A percentile compares a stretch with the other conserved stretches of the same genome.
Conservation (phyloP, 495 filamentous ascomycete genomes). For the Aspergillus incahuasiensis region DNA sequence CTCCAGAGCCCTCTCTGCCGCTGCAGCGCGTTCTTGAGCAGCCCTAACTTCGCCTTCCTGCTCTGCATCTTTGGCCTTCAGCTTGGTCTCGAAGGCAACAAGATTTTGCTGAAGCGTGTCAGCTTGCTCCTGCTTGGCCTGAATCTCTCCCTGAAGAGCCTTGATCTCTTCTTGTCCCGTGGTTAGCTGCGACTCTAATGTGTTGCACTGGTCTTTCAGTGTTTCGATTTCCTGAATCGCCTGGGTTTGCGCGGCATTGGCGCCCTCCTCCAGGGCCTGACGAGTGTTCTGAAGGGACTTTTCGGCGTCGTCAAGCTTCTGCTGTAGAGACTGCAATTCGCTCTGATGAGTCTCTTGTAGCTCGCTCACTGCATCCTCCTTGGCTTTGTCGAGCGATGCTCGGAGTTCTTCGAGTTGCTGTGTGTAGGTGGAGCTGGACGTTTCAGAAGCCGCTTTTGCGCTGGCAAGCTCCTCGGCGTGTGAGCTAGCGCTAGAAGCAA, state of each 20-base stretch:
- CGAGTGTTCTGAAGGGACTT: constrained; percentile 30
- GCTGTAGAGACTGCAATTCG: constrained; percentile 30
- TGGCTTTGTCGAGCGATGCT: constrained; percentile 35
- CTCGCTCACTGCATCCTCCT: constrained; percentile 30
- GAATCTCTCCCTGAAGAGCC: constrained; percentile 38
- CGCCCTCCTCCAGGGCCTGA: constrained; percentile 35
- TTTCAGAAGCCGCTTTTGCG: constrained; percentile 33
- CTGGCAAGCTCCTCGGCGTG: constrained; percentile 35
- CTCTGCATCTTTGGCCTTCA: constrained; percentile 35
- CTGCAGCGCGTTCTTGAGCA: constrained; percentile 33
- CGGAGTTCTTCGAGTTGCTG: constrained; percentile 41
- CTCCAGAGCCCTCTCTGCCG: constrained; percentile 31
- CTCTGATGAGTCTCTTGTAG: constrained; percentile 35
- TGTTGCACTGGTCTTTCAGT: constrained; percentile 37
- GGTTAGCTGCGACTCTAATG: constrained; percentile 36
- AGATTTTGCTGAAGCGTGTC: constrained; percentile 35
- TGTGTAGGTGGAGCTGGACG: constrained; percentile 28
- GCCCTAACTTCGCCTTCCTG: constrained; percentile 30
- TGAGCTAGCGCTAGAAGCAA: constrained; percentile 26
- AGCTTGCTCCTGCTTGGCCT: constrained; percentile 36
- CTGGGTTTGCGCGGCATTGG: constrained; percentile 30
- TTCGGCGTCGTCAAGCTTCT: constrained; percentile 32
- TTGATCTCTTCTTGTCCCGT: constrained; percentile 37
- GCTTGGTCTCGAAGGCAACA: constrained; percentile 29
- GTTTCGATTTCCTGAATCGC: constrained; percentile 40